Percentiles rank a stretch among this genome's conserved stretches.
Evolutionary conservation across 164 flowering plant species (phyloP).

Genomic region (Magnolia sinica): DNA sequence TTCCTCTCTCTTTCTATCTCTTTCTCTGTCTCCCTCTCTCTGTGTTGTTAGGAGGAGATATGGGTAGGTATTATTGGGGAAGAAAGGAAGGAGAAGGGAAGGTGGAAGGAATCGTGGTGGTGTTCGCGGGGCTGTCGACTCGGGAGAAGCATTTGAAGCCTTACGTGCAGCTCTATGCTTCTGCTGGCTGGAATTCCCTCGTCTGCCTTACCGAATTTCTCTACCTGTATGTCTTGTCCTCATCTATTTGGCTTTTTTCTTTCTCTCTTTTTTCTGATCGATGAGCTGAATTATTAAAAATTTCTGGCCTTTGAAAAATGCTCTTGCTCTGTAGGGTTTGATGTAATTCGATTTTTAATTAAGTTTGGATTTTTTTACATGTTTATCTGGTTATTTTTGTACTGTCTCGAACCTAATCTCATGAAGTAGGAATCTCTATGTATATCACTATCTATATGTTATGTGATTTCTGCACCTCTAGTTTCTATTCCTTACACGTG

Average conservation of each 20-base stretch:
- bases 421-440: no score
- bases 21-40: not conserved
- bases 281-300: no score
- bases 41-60: constrained; percentile 63
- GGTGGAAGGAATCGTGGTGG: constrained; percentile 68
- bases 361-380: no score
- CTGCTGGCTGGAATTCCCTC: constrained; percentile 82
- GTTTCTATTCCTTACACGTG: not conserved
- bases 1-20: not conserved
- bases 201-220: constrained; percentile 82
- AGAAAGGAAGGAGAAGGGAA: constrained; percentile 42
- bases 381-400: no score
- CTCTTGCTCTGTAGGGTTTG: no score
- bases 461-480: not conserved
- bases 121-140: constrained; percentile 91
- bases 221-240: constrained; percentile 42
- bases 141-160: constrained; percentile 63
- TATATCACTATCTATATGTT: no score
- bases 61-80: constrained; percentile 81
- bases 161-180: constrained; percentile 66
- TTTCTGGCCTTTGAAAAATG: no score
- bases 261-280: not conserved
- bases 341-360: no score
- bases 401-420: no score
- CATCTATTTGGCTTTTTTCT: not conserved